Conservation (phyloP, 352 stramenopile genomes). For the Globisporangium acanthophoron region DNA sequence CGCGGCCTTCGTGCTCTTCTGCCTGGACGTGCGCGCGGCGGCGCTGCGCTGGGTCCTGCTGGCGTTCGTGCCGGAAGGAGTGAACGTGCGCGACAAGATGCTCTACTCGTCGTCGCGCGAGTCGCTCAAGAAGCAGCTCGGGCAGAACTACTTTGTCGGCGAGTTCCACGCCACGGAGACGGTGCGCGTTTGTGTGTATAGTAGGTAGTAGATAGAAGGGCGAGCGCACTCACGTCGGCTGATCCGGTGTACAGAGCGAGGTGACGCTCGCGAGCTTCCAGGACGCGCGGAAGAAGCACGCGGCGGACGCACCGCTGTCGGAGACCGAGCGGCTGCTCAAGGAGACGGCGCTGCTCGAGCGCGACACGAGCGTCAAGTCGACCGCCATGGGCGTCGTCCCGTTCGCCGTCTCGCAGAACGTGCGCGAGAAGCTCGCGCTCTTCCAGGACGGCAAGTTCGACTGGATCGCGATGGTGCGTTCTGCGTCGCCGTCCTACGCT, state of each 20-base stretch:
- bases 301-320: constrained; percentile 74
- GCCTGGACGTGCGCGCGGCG: constrained; percentile 60
- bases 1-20: constrained; percentile 72
- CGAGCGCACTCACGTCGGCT: neutral
- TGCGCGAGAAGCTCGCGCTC: constrained; percentile 71
- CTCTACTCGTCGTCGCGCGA: constrained; percentile 89
- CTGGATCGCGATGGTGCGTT: constrained; percentile 81
- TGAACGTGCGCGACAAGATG: constrained; percentile 87
- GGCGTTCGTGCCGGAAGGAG: constrained; percentile 70
- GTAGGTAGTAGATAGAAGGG: neutral
- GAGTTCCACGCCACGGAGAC: constrained; percentile 87
- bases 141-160: constrained; percentile 87
- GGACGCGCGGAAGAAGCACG: constrained; percentile 61
- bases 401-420: constrained; percentile 79
- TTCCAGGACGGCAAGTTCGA: constrained; percentile 81
- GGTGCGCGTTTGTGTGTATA: constrained; percentile 16
- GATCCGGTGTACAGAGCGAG: constrained; percentile 31
- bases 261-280: constrained; percentile 76
- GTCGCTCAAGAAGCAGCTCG: constrained; percentile 88
- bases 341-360: constrained; percentile 71
- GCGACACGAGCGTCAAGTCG: constrained; percentile 82
- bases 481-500: too few relatives aligned
- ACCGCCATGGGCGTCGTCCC: constrained; percentile 88
- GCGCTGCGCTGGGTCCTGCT: constrained; percentile 76
- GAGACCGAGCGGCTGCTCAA: constrained; percentile 82